Evolutionary conservation across 208 protist genomes (phyloP).

Genomic region (Trypanosoma avium): DNA sequence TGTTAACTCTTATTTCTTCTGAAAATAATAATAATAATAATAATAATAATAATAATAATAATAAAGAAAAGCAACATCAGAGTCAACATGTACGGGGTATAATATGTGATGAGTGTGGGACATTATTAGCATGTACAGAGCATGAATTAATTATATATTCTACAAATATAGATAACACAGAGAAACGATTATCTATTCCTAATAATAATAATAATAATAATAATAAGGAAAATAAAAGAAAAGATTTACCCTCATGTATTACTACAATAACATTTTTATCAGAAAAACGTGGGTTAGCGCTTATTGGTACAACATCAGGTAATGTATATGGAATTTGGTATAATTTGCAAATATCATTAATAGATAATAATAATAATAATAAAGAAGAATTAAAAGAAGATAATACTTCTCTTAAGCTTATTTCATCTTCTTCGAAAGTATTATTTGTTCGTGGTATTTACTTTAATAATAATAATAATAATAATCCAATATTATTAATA

Average conservation of each 20-base stretch:
- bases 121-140: slow-evolving; percentile 24
- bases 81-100: slow-evolving; percentile 22
- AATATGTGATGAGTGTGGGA: slow-evolving; percentile 15
- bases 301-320: slow-evolving; percentile 22
- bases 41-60: too few species aligned
- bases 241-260: slow-evolving; percentile 14
- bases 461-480: background rate
- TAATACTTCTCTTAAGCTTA: background rate
- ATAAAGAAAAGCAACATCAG: background rate
- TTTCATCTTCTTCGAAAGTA: slow-evolving; percentile 15
- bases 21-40: too few species aligned
- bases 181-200: slow-evolving; percentile 8
- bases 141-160: slow-evolving; percentile 17
- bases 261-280: background rate
- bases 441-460: slow-evolving; percentile 14
- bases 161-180: background rate
- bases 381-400: background rate
- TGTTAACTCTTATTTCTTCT: too few species aligned
- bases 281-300: background rate
- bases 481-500: too few species aligned
- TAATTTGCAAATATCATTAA: background rate
- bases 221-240: background rate
- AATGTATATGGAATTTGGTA: slow-evolving; percentile 19
- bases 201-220: background rate
- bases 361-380: background rate